Percentiles rank a stretch among this genome's conserved stretches.
Evolutionary conservation across 2,329 filamentous ascomycete species (phyloP).

Genomic region (Cytospora leucostoma): DNA sequence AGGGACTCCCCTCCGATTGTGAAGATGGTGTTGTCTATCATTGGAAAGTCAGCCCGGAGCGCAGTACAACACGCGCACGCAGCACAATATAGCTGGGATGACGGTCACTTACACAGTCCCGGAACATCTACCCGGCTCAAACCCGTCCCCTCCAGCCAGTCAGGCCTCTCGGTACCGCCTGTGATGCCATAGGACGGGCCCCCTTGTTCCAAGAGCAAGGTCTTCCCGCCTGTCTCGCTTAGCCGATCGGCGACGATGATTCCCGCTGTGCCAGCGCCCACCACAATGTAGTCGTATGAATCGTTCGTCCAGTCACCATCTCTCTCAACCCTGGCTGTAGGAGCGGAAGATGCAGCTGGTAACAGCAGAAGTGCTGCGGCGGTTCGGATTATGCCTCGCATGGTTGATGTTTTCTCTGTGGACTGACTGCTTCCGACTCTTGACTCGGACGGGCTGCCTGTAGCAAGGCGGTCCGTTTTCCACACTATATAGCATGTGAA

Average conservation of each 20-base stretch:
- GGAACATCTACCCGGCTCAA: constrained; percentile 67
- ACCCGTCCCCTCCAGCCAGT: constrained; percentile 58
- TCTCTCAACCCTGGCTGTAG: neutral
- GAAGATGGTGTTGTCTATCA: constrained; percentile 51
- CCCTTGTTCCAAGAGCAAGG: constrained; percentile 58
- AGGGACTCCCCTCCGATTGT: constrained; percentile 40
- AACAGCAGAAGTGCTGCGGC: constrained; percentile 16
- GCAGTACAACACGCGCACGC: neutral
- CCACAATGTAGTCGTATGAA: constrained; percentile 61
- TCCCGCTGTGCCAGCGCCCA: constrained; percentile 61
- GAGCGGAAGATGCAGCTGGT: neutral
- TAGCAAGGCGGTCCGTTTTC: too few species aligned
- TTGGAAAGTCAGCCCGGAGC: neutral
- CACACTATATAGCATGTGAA: neutral
- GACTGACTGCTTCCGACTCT: too few species aligned
- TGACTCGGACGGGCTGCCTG: too few species aligned
- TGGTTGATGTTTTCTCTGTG: neutral
- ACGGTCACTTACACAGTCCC: constrained; percentile 57
- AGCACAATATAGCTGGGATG: too few species aligned
- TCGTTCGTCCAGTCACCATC: constrained; percentile 21
- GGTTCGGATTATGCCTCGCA: constrained; percentile 3
- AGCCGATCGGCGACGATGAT: constrained; percentile 61
- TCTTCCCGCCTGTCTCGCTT: constrained; percentile 60
- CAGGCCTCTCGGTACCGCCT: constrained; percentile 58
- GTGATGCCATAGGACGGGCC: constrained; percentile 60